Percentiles rank a stretch among this genome's conserved stretches.
Evolutionary conservation across 371 early-diverging fungal genomes (phyloP).

Genomic region (Chytridium lagenaria): DNA sequence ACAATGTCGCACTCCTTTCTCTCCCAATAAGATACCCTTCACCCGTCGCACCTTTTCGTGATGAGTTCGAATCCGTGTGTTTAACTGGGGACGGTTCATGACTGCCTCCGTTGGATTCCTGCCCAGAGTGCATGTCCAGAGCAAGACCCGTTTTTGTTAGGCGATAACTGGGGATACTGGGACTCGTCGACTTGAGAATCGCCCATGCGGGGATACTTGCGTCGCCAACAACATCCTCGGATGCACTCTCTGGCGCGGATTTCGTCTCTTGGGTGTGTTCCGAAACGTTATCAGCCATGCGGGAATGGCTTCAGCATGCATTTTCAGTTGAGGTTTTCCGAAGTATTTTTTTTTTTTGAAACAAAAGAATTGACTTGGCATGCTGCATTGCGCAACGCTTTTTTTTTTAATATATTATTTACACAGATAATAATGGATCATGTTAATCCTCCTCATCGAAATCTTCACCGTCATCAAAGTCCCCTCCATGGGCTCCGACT

Average conservation of each 20-base stretch:
- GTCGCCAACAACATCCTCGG: neutral
- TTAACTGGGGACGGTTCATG: too few relatives aligned
- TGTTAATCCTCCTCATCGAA: constrained; percentile 1
- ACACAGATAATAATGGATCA: too few relatives aligned
- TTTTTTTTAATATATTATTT: too few relatives aligned
- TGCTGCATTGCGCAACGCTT: too few relatives aligned
- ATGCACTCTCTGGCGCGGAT: neutral
- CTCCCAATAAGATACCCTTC: constrained; percentile 76
- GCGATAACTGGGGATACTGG: neutral
- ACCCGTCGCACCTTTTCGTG: constrained; percentile 21
- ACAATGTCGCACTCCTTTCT: constrained; percentile 66
- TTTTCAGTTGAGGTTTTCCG: too few relatives aligned
- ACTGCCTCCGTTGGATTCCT: too few relatives aligned
- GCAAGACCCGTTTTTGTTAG: constrained; percentile 2
- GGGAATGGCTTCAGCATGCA: too few relatives aligned
- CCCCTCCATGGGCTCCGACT: neutral
- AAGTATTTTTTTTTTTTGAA: too few relatives aligned
- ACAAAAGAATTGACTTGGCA: too few relatives aligned
- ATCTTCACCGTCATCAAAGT: constrained; percentile 2
- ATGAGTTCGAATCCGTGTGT: too few relatives aligned
- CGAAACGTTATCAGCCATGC: too few relatives aligned
- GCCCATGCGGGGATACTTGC: neutral
- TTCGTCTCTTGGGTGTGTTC: neutral
- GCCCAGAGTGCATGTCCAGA: neutral
- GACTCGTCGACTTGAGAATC: neutral